phyloP scores from a whole-genome alignment of 441 rosid species.

The Viola pubescens region DNA sequence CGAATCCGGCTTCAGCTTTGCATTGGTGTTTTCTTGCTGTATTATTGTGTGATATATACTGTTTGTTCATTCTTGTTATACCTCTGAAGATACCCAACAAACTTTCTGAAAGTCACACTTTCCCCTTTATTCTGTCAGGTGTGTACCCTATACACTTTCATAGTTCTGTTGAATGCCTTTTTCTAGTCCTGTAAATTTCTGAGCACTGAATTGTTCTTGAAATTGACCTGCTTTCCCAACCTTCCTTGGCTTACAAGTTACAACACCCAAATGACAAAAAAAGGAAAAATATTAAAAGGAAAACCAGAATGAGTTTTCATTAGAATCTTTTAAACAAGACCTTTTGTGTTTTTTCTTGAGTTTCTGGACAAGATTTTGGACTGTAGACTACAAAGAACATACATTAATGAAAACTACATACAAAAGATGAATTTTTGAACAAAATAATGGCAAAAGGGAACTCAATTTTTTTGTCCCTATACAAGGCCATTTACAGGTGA shows the following conservation, averaged over 20 bases:
- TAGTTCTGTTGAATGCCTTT: constrained; percentile 6
- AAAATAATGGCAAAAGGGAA: constrained; percentile 17
- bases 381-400: constrained; percentile 20
- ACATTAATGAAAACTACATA: constrained; percentile 35
- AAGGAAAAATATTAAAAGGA: neutral
- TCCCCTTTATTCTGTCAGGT: constrained; percentile 13
- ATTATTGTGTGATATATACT: constrained; percentile 16
- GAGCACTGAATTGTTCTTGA: constrained; percentile 3
- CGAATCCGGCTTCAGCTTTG: constrained; percentile 18
- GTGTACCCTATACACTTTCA: constrained; percentile 11
- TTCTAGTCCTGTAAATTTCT: constrained; percentile 22
- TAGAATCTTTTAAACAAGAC: neutral
- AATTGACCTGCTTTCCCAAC: too few species aligned
- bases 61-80: constrained; percentile 29
- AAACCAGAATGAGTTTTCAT: too few species aligned
- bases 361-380: constrained; percentile 17
- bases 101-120: constrained; percentile 22
- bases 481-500: constrained; percentile 76
- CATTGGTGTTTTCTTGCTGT: constrained; percentile 24
- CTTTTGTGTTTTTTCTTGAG: neutral
- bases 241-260: too few species aligned
- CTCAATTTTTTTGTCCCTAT: constrained; percentile 27
- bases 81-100: constrained; percentile 14
- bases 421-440: constrained; percentile 32
- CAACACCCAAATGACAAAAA: neutral